Percentiles rank a stretch among this genome's conserved stretches.
phyloP scores from a whole-genome alignment of 2,329 filamentous ascomycete genomes.

The Diaporthe capsici region DNA sequence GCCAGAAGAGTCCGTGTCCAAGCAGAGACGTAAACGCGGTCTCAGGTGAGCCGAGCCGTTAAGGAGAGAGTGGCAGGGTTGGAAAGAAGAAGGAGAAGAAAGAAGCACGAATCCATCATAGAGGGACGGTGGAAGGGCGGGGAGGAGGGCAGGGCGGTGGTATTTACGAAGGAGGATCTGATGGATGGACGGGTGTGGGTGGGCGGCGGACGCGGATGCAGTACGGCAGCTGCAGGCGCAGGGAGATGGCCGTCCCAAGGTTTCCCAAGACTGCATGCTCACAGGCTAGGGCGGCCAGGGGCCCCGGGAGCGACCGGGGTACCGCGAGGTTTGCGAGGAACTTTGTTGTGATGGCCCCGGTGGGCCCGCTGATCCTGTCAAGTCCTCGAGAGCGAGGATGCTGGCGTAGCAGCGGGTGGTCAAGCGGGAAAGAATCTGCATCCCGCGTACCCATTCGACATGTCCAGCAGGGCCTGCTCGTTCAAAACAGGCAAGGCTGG shows the following conservation, averaged over 20 bases:
- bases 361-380: constrained; percentile 31
- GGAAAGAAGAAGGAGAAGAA: background rate
- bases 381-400: constrained; percentile 15
- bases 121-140: constrained; percentile 13
- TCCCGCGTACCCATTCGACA: constrained; percentile 33
- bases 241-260: background rate
- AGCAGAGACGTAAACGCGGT: constrained; percentile 35
- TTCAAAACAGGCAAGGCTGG: constrained; percentile 15
- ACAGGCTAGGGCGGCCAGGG: constrained; percentile 31
- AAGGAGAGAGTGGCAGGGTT: constrained; percentile 14
- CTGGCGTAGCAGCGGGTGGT: constrained; percentile 23
- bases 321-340: constrained; percentile 29
- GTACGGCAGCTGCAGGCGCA: constrained; percentile 20
- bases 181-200: constrained; percentile 20
- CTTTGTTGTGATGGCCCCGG: constrained; percentile 14
- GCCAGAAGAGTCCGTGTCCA: constrained; percentile 27
- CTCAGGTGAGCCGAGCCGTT: constrained; percentile 18
- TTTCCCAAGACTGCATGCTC: constrained; percentile 21
- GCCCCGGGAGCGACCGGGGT: constrained; percentile 8
- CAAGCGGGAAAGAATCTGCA: constrained; percentile 34
- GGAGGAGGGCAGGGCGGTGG: constrained; percentile 37
- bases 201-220: constrained; percentile 18
- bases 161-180: constrained; percentile 28
- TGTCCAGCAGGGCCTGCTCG: constrained; percentile 1
- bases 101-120: constrained; percentile 31